Conservation (phyloP, 2,329 filamentous ascomycete genomes). For the Colletotrichum musae region DNA sequence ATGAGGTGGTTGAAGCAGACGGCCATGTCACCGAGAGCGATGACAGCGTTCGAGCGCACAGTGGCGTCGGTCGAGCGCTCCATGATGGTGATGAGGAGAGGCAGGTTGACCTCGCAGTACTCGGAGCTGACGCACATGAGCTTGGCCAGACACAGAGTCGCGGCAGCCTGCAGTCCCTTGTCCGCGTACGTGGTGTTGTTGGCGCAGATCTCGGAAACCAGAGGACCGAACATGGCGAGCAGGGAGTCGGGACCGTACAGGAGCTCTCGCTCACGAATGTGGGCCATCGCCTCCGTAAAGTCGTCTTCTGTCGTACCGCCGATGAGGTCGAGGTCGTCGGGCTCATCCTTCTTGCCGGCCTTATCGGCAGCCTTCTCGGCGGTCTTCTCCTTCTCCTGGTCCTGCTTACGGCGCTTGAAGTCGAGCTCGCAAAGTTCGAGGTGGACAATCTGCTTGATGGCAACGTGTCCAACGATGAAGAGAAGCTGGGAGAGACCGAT, state of each 20-base stretch:
- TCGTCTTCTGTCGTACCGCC: conserved; percentile 96
- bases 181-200: conserved; percentile 95
- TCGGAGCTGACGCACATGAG: conserved; percentile 98
- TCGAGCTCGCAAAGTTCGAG: conserved; percentile 97
- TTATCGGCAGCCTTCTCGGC: conserved; percentile 53
- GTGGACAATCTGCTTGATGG: conserved; percentile 99
- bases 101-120: conserved; percentile 94
- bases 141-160: conserved; percentile 95
- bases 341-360: conserved; percentile 64
- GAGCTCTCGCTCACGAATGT: conserved; percentile 87
- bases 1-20: conserved; percentile 99
- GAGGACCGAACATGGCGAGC: conserved; percentile 89
- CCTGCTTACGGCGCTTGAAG: conserved; percentile 95
- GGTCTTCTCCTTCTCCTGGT: conserved; percentile 79
- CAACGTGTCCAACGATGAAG: conserved; percentile 95
- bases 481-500: conserved; percentile 89
- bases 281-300: conserved; percentile 87
- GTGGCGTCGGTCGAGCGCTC: conserved; percentile 94
- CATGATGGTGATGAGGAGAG: conserved; percentile 96
- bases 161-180: conserved; percentile 90
- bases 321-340: conserved; percentile 95
- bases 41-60: conserved; percentile 95
- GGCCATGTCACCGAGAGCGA: conserved; percentile 98
- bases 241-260: conserved; percentile 87
- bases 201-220: conserved; percentile 93